Base-by-base conservation (phyloP, 306 rosid genomes). In the Sphenostylis stenocarpa region DNA sequence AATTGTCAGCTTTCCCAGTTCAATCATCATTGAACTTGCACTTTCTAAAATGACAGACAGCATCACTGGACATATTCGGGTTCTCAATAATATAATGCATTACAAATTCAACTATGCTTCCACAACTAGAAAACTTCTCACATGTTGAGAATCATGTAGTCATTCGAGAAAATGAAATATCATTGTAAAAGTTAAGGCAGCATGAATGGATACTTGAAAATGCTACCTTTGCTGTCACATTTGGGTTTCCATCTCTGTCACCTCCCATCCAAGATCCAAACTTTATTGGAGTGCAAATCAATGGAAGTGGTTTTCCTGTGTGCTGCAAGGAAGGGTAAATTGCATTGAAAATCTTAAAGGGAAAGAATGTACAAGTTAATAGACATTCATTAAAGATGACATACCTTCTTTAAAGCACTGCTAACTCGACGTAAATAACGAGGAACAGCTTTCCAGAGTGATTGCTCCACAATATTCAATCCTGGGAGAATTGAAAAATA, bases 211-310 rank as follows among this genome's bases (percentile, higher is more conserved):
- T 43, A 28, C 65, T 15, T 52, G 13, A 64, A 76, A 70, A 41
- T n/a, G 62, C 70, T 51, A 91, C 98, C 93, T 91, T 90, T 24
- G 98, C 88, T 29, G 98, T 94, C 39, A 94, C 98, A 78, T 91
- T 94, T 56, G 98, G 98, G 78, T 94, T 94, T 83, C 98, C 98
- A 87, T 94, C 98, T 81, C 98, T 87, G 57, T 91, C 98, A 79
- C 98, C 98, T 71, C 98, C 98, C 96, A 94, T 94, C 98, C 98
- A 91, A 69, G 98, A 94, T 63, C 97, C 98, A 83, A 94, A 94
- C 81, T 76, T 90, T 67, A 94, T 90, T 20, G 98, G 98, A 45
- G 98, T 91, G 86, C 97, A 91, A 33, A 90, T 91, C 84, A 94
- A 81, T 61, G 98, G 98, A 83, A 94, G 97, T 17, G 98, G 85